These are phyloP conservation scores for Tubosaeta brunneosetosa DNA, from an alignment of 768 basidiomycete genomes.

Conservation along the genomic window DNA sequence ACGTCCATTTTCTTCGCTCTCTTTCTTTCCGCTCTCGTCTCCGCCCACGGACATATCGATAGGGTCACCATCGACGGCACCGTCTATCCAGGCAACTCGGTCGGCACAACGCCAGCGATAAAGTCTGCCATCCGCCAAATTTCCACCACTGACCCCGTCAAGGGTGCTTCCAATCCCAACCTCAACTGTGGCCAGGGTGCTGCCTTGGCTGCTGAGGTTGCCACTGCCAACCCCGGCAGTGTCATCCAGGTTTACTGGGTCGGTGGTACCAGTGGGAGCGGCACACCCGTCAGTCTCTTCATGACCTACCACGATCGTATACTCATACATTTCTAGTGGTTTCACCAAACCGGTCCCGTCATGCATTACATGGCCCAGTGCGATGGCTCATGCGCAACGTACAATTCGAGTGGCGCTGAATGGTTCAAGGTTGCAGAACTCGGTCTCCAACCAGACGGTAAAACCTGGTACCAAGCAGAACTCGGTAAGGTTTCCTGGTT, in stretches of 20 bases:
- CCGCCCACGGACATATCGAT: slow-evolving; percentile 29
- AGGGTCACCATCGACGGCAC: slow-evolving; percentile 28
- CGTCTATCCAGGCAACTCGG: slow-evolving; percentile 29
- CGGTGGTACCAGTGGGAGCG: slow-evolving; percentile 35
- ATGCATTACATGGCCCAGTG: slow-evolving; percentile 73
- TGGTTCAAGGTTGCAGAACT: slow-evolving; percentile 72
- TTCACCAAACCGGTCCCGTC: slow-evolving; percentile 61
- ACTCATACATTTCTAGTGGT: slow-evolving; percentile 35
- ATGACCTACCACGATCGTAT: slow-evolving; percentile 14
- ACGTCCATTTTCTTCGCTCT: slow-evolving; percentile 7
- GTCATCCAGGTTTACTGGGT: slow-evolving; percentile 50
- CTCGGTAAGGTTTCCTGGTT: slow-evolving; percentile 37
- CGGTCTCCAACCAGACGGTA: slow-evolving; percentile 33
- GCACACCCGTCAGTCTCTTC: slow-evolving; percentile 4
- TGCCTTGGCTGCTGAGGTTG: slow-evolving; percentile 43
- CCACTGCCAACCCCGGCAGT: slow-evolving; percentile 58
- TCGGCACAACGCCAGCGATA: slow-evolving; percentile 21
- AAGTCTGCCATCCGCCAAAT: slow-evolving; percentile 41
- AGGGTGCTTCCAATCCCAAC: slow-evolving; percentile 52
- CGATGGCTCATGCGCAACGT: slow-evolving; percentile 50
- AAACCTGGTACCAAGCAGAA: slow-evolving; percentile 46
- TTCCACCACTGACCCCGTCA: slow-evolving; percentile 43
- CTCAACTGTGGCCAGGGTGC: slow-evolving; percentile 60
- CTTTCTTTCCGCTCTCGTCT: slow-evolving; percentile 21
- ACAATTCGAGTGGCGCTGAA: slow-evolving; percentile 51